Percentiles rank a stretch among this genome's conserved stretches.
phyloP scores from a whole-genome alignment of 768 basidiomycete genomes.

The Lactarius deliciosus region DNA sequence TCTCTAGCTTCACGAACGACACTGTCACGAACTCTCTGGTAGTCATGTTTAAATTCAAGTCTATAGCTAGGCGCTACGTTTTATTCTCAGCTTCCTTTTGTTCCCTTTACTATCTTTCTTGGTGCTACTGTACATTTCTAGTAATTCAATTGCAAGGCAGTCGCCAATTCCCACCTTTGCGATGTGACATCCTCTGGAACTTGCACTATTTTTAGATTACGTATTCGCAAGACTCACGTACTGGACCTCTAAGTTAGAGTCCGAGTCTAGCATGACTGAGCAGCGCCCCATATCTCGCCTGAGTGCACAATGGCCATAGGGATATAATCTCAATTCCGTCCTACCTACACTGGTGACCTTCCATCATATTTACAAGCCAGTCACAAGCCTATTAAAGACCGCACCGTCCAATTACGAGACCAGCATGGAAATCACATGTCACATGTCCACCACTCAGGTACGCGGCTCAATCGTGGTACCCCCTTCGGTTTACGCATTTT shows the following conservation, averaged over 20 bases:
- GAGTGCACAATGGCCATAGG: not conserved
- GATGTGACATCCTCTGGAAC: not conserved
- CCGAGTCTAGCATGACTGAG: not conserved
- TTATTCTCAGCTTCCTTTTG: not conserved
- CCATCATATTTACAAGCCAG: no score
- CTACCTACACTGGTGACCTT: no score
- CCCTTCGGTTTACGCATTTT: not conserved
- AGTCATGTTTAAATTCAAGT: not conserved
- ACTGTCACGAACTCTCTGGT: not conserved
- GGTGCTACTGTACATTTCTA: not conserved
- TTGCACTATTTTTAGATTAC: not conserved
- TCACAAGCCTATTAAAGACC: no score
- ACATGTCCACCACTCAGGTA: no score
- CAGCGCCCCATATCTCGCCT: not conserved
- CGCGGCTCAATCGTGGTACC: no score
- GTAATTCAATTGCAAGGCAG: not conserved
- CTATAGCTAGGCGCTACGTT: not conserved
- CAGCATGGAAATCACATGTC: no score
- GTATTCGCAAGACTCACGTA: not conserved
- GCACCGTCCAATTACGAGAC: no score
- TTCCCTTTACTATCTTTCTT: not conserved
- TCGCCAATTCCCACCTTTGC: not conserved
- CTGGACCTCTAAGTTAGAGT: not conserved
- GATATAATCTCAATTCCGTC: no score
- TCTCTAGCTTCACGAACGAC: conserved; percentile 1